These are phyloP conservation scores for Cladosporium sp. DNA, from an alignment of 2,329 filamentous ascomycete species.

Conservation along the genomic window DNA sequence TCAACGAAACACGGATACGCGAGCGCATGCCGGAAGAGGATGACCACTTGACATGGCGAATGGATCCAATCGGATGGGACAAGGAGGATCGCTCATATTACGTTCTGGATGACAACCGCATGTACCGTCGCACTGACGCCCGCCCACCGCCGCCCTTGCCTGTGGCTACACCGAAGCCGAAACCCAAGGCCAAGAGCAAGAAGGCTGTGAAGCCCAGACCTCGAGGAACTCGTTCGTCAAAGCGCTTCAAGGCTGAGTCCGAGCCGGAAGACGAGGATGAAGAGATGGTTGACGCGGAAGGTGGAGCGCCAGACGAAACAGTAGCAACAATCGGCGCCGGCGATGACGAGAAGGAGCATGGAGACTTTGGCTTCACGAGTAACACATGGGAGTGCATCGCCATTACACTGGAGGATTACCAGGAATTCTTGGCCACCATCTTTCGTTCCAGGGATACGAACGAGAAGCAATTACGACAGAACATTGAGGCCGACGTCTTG, in stretches of 20 bases:
- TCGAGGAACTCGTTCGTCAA: slow-evolving; percentile 64
- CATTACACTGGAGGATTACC: slow-evolving; percentile 76
- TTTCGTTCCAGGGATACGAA: slow-evolving; percentile 78
- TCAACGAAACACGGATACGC: slow-evolving; percentile 81
- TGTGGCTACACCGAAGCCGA: slow-evolving; percentile 55
- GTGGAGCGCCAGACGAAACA: slow-evolving; percentile 42
- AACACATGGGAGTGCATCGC: slow-evolving; percentile 92
- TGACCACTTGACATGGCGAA: slow-evolving; percentile 51
- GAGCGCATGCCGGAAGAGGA: slow-evolving; percentile 85
- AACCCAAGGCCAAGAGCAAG: slow-evolving; percentile 58
- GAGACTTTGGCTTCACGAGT: slow-evolving; percentile 64
- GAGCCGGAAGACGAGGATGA: slow-evolving; percentile 46
- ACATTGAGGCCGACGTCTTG: slow-evolving; percentile 75
- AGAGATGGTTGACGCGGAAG: slow-evolving; percentile 44
- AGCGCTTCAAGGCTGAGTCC: slow-evolving; percentile 65
- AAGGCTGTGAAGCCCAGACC: slow-evolving; percentile 58
- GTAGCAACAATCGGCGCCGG: slow-evolving; percentile 35
- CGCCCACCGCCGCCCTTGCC: slow-evolving; percentile 60
- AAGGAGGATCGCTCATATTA: slow-evolving; percentile 83
- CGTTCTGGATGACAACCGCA: slow-evolving; percentile 87
- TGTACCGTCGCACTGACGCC: slow-evolving; percentile 85
- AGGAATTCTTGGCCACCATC: slow-evolving; percentile 68
- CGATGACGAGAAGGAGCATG: slow-evolving; percentile 35
- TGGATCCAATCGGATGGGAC: slow-evolving; percentile 88
- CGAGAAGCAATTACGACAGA: slow-evolving; percentile 74